A percentile compares a stretch with the other conserved stretches of the same genome.
phyloP scores from a whole-genome alignment of 1,284 basidiomycete genomes.

The Marasmius fiardii region DNA sequence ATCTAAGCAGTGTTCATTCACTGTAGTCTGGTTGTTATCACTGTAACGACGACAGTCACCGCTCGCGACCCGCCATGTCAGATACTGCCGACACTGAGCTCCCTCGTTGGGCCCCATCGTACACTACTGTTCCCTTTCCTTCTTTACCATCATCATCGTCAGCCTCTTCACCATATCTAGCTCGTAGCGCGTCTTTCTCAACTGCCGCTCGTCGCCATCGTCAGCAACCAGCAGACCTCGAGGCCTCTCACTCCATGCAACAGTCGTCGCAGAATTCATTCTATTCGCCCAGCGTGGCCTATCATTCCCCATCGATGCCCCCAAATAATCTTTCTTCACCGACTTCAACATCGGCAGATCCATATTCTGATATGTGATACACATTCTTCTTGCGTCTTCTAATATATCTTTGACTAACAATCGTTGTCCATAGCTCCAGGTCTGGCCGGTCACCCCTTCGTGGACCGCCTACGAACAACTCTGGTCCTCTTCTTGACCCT shows the following conservation, averaged over 20 bases:
- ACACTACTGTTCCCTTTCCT: background rate
- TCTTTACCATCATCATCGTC: background rate
- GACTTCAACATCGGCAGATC: constrained; percentile 26
- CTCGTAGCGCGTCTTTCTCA: background rate
- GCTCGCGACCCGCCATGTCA: constrained; percentile 3
- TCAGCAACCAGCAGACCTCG: constrained; percentile 61
- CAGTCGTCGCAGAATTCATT: constrained; percentile 44
- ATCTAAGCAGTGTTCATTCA: background rate
- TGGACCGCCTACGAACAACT: constrained; percentile 31
- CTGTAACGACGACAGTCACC: background rate
- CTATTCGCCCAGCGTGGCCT: constrained; percentile 57
- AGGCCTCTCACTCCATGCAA: constrained; percentile 51
- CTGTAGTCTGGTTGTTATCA: background rate
- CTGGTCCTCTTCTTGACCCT: constrained; percentile 53
- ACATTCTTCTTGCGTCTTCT: background rate
- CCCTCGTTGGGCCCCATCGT: background rate
- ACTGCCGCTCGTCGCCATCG: constrained; percentile 47
- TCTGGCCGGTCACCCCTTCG: constrained; percentile 61
- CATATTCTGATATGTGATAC: constrained; percentile 67
- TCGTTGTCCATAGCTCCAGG: constrained; percentile 53
- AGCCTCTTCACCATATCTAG: background rate
- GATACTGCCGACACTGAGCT: constrained; percentile 2
- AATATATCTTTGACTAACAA: constrained; percentile 23
- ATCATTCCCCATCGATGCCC: constrained; percentile 44
- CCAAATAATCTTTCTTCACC: constrained; percentile 33